Conservation (phyloP, 2,329 filamentous ascomycete genomes). For the Colletotrichum horii region DNA sequence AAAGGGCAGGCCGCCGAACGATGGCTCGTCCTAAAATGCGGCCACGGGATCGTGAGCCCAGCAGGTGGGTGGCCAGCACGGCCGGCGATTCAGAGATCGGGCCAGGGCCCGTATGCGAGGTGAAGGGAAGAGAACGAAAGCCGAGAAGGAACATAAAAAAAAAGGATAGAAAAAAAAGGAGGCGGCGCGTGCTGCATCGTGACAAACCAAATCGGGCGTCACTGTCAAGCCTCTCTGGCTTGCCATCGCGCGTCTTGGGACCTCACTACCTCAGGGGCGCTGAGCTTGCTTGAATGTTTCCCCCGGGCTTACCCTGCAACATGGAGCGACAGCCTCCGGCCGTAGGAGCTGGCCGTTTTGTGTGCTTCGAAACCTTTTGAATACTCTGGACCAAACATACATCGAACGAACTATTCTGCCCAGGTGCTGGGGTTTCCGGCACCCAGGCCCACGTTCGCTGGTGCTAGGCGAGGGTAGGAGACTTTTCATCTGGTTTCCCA, state of each 20-base stretch:
- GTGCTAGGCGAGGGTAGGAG: not conserved
- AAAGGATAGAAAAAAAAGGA: not conserved
- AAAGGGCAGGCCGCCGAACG: not conserved
- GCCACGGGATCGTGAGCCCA: not conserved
- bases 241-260: not conserved
- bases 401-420: conserved; percentile 14
- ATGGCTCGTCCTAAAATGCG: not conserved
- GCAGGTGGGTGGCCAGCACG: not conserved
- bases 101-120: not conserved
- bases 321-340: not conserved
- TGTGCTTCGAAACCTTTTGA: conserved; percentile 6
- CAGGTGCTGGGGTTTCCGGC: not conserved
- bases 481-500: conserved; percentile 20
- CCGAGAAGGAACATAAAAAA: not conserved
- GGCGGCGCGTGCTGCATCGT: not conserved
- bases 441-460: not conserved
- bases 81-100: not conserved
- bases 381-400: conserved; percentile 5
- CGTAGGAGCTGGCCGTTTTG: not conserved
- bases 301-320: not conserved
- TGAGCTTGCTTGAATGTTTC: not conserved
- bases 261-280: not conserved
- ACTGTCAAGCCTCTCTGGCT: not conserved
- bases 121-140: not conserved
- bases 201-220: not conserved